Percentiles rank a stretch among this genome's conserved stretches.
Evolutionary conservation across 768 basidiomycete species (phyloP).

Genomic region (Pleurotus tuoliensis): DNA sequence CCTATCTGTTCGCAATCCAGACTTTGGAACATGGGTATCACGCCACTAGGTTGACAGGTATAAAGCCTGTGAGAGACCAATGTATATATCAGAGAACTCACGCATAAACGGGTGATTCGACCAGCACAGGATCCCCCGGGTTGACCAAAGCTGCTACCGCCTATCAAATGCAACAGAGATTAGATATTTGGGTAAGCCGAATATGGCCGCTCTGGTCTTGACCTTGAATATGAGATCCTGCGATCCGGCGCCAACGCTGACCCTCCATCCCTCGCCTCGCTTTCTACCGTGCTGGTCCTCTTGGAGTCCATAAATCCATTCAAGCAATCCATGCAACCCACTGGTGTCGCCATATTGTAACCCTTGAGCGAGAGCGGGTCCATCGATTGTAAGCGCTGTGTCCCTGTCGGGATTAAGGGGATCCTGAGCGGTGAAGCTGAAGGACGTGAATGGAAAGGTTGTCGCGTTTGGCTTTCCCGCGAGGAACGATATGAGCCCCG

Average conservation of each 20-base stretch:
- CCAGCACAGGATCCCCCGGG: constrained; percentile 74
- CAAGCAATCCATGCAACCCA: constrained; percentile 58
- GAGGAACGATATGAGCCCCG: constrained; percentile 76
- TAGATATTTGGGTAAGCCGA: not conserved
- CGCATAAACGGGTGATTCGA: constrained; percentile 83
- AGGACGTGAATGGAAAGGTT: constrained; percentile 88
- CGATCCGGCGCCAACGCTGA: constrained; percentile 78
- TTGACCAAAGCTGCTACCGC: constrained; percentile 68
- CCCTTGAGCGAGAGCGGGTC: constrained; percentile 55
- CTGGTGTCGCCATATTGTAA: constrained; percentile 77
- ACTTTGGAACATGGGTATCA: constrained; percentile 59
- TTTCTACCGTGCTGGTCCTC: constrained; percentile 62
- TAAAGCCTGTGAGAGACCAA: constrained; percentile 7
- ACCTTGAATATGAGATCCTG: constrained; percentile 92
- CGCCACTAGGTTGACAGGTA: constrained; percentile 40
- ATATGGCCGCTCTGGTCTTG: constrained; percentile 8
- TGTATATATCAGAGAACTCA: constrained; percentile 24
- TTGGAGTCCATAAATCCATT: constrained; percentile 75
- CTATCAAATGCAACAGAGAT: constrained; percentile 31
- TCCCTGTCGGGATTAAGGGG: constrained; percentile 42
- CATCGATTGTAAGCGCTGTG: constrained; percentile 49
- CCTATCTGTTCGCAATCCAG: constrained; percentile 59
- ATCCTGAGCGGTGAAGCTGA: constrained; percentile 62
- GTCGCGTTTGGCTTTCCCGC: constrained; percentile 89
- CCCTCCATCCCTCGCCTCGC: constrained; percentile 62